Base-by-base conservation (phyloP, 345 rosid genomes). In the Jatropha curcas region DNA sequence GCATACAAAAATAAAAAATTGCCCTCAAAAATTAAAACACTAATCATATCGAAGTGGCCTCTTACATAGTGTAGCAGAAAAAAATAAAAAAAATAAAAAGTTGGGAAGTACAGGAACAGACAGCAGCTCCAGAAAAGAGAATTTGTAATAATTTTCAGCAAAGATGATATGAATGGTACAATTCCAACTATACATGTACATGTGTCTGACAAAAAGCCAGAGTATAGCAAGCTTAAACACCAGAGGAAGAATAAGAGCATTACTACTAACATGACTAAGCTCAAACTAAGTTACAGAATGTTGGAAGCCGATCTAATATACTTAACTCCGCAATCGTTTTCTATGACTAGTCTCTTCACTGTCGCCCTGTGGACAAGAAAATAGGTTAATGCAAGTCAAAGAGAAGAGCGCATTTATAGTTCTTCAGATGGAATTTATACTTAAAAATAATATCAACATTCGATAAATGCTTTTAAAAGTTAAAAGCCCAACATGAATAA, bases 291-390 rank as follows among this genome's bases (percentile, higher is more conserved):
- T 78, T 83, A 86, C 80, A 82, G 57, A 75, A 78, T 79, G n/a
- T 81, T 71, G 60, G 68, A 79, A 68, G 59, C 84, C 60, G 57
- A 74, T 82, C 80, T 75, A 81, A 65, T 43, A 57, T 61, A 71
- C 79, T 82, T 82, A 95, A 80, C 86, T 87, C 85, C 89, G 85
- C 85, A 88, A 65, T 74, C 85, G 74, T 78, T 88, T 92, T 78
- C 90, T 88, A 68, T 84, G 92, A 83, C 86, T 88, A 76, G 89
- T 88, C 80, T 86, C 94, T 75, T 92, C 92, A n/a, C 76, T 51
- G 76, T 74, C 77, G 68, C 85, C 97, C 99, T 92, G 96, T 82
- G 85, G 76, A 57, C 48, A 17, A 35, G 41, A 64, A 30, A 45
- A 71, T 31, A 67, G 58, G 55, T 46, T 67, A 60, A 6, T 30